phyloP scores from a whole-genome alignment of 2,329 filamentous ascomycete genomes.

The Xylariaceae sp. region DNA sequence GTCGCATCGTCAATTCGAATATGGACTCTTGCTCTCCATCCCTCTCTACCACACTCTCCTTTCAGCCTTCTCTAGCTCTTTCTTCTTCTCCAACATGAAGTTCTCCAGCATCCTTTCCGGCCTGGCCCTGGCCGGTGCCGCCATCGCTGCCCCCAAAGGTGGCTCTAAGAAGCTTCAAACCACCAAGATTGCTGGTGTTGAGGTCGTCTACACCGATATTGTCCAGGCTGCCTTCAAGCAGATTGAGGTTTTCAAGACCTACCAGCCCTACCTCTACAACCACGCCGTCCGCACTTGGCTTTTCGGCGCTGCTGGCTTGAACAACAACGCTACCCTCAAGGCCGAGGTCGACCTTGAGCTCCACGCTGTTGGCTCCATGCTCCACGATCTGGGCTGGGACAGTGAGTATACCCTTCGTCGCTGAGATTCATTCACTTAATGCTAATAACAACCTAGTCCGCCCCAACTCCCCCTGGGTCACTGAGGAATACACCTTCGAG shows the following conservation, averaged over 20 bases:
- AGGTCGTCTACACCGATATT: slow-evolving; percentile 19
- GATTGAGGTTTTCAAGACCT: slow-evolving; percentile 14
- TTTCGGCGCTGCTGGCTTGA: slow-evolving; percentile 17
- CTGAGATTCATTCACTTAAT: background rate
- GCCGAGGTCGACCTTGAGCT: slow-evolving; percentile 17
- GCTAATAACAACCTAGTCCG: slow-evolving; percentile 3
- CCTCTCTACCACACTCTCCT: too few species aligned
- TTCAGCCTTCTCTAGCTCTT: too few species aligned
- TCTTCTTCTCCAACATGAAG: slow-evolving; percentile 17
- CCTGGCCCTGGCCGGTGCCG: slow-evolving; percentile 12
- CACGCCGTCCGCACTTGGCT: slow-evolving; percentile 21
- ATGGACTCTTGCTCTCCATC: too few species aligned
- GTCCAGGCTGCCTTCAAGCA: slow-evolving; percentile 16
- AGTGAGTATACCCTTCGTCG: slow-evolving; percentile 6
- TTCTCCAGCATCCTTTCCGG: slow-evolving; percentile 11
- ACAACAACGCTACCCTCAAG: slow-evolving; percentile 24
- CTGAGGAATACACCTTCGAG: slow-evolving; percentile 17
- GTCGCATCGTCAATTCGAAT: too few species aligned
- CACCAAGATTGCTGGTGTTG: slow-evolving; percentile 19
- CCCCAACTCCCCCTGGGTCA: slow-evolving; percentile 16
- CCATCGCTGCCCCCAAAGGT: slow-evolving; percentile 9
- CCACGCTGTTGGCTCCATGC: slow-evolving; percentile 18
- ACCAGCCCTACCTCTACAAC: slow-evolving; percentile 22
- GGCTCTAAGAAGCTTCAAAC: slow-evolving; percentile 9
- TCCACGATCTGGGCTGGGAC: slow-evolving; percentile 21